These are phyloP conservation scores for Phylloporus sp. DNA, from an alignment of 1,284 basidiomycete species.

Conservation along the genomic window DNA sequence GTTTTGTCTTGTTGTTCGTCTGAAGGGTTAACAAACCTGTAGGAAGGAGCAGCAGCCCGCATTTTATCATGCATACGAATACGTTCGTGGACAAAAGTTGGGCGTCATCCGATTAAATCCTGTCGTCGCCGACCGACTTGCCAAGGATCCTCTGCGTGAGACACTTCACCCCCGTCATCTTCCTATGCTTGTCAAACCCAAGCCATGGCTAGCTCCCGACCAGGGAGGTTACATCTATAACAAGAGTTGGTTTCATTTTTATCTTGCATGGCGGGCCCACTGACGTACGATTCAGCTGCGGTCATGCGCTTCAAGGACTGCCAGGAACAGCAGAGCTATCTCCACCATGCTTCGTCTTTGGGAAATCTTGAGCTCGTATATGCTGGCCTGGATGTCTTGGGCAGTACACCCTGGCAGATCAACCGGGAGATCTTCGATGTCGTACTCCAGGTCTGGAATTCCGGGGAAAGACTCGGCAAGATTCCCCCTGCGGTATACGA, in stretches of 20 bases:
- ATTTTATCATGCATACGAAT: constrained; percentile 93
- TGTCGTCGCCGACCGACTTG: constrained; percentile 77
- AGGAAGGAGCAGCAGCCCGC: constrained; percentile 88
- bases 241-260: constrained; percentile 52
- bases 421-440: constrained; percentile 80
- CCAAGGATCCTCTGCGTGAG: constrained; percentile 76
- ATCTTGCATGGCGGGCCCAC: not conserved
- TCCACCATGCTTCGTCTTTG: constrained; percentile 75
- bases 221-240: constrained; percentile 88
- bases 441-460: constrained; percentile 85
- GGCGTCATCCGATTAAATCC: constrained; percentile 92
- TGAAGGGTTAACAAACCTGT: constrained; percentile 3
- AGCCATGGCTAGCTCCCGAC: constrained; percentile 83
- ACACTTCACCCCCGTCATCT: constrained; percentile 92
- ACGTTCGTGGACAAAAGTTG: constrained; percentile 88
- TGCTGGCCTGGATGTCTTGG: constrained; percentile 89
- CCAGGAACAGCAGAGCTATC: constrained; percentile 83
- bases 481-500: constrained; percentile 73
- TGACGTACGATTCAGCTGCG: constrained; percentile 46
- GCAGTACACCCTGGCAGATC: constrained; percentile 91
- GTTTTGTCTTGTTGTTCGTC: constrained; percentile 4
- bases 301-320: constrained; percentile 96
- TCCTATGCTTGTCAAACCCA: constrained; percentile 94
- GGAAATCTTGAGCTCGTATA: constrained; percentile 88
- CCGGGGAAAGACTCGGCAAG: constrained; percentile 73